Conservation (phyloP, 2,329 filamentous ascomycete species). For the Pseudodiploospora longispora region DNA sequence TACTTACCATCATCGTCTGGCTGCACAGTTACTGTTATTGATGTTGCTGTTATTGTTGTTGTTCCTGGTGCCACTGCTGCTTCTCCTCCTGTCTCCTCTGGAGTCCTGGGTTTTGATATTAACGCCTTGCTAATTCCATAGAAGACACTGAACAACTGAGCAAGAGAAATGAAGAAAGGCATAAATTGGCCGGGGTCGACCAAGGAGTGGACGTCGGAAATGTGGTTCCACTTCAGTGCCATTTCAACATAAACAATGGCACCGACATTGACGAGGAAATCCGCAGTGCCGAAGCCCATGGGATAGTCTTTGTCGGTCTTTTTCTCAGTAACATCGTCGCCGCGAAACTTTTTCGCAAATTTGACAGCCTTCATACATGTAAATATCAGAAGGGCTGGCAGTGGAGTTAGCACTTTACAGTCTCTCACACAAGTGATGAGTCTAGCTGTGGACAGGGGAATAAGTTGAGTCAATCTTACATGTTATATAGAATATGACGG, state of each 20-base stretch:
- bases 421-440: too few species aligned
- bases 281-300: slow-evolving; percentile 3
- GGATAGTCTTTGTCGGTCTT: background rate
- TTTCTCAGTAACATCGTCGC: background rate
- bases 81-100: too few species aligned
- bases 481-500: slow-evolving; percentile 8
- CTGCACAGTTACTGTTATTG: too few species aligned
- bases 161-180: slow-evolving; percentile 17
- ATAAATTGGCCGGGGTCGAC: slow-evolving; percentile 17
- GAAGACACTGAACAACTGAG: slow-evolving; percentile 14
- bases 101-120: too few species aligned
- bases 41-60: too few species aligned
- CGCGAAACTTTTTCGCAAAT: background rate
- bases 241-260: slow-evolving; percentile 18
- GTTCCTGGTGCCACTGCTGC: too few species aligned
- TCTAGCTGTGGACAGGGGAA: background rate
- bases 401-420: too few species aligned
- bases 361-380: slow-evolving; percentile 1
- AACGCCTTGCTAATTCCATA: slow-evolving; percentile 9
- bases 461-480: slow-evolving; percentile 5
- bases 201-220: slow-evolving; percentile 13
- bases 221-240: slow-evolving; percentile 16
- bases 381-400: slow-evolving; percentile 4
- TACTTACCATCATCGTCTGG: too few species aligned
- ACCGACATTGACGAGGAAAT: slow-evolving; percentile 15